Base-by-base conservation (phyloP, 164 flowering plant genomes). In the Stephania cephalantha region DNA sequence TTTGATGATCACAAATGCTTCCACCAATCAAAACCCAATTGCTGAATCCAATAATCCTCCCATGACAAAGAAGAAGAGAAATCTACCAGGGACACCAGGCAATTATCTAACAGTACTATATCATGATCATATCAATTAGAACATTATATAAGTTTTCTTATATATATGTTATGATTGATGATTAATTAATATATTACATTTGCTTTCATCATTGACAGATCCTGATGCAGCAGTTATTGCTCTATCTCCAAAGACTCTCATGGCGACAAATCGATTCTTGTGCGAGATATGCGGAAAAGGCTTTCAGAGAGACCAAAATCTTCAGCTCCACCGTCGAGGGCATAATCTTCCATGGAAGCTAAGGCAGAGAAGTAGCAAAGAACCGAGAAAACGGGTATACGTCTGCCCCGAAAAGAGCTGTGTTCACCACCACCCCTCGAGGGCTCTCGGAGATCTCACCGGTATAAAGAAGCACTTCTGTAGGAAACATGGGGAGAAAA, bases 261-360 rank as follows among this genome's bases (percentile, higher is more conserved):
- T 92, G 98, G 92, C 98, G 0, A 92, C 98, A 48, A 95, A 95
- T 81, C 85, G 98, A 81, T 95, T 95, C 87, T 48, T 92, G 77
- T 95, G 98, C 77, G 97, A 95, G 79, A 91, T 92, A 78, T 95
- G 98, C 73, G 97, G 97, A 44, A 95, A 95, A 74, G 98, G 98
- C 2, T 95, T 95, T 65, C 97, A 89, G 70, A 90, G 98, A 76
- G 98, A 95, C 80, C 98, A 95, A 74, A 95, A 92, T 71, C 84
- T 95, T 35, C 98, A 95, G 70, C 91, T 95, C 4, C 98, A 95
- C 77, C 76, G 97, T 31, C 78, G 98, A 53, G 98, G 97, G 3
- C 98, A 95, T 75, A 95, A 95, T 78, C 91, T 95, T 31, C 97
- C 98, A 71, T 95, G 98, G 98, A 95, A 95, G 90, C 93, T 95